phyloP scores from a whole-genome alignment of 352 stramenopile genomes.

The Elongisporangium anandrum region DNA sequence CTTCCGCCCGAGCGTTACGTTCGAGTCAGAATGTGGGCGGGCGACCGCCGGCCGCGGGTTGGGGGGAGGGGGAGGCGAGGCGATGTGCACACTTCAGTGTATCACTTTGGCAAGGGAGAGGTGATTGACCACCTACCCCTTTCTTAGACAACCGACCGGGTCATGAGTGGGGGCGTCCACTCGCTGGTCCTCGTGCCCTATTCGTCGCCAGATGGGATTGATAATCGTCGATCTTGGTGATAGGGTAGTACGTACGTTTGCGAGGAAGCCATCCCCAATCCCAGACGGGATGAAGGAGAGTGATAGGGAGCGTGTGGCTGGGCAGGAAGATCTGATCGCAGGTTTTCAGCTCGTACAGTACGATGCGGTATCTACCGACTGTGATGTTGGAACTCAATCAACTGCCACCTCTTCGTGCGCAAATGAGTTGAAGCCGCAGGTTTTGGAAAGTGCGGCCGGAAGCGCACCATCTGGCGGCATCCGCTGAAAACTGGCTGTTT shows the following conservation, averaged over 20 bases:
- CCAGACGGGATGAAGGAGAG: background rate
- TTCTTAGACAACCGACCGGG: background rate
- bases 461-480: background rate
- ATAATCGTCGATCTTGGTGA: background rate
- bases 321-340: background rate
- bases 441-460: background rate
- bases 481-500: background rate
- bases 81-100: background rate
- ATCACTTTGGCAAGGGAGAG: background rate
- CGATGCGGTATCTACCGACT: background rate
- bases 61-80: background rate
- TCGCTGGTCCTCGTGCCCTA: background rate
- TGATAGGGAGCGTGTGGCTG: no score
- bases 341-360: background rate
- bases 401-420: background rate
- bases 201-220: background rate
- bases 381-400: background rate
- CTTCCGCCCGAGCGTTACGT: background rate
- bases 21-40: background rate
- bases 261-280: background rate
- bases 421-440: background rate
- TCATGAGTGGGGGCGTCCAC: background rate
- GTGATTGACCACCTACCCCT: background rate
- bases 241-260: background rate
- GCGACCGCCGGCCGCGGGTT: background rate